Evolutionary conservation across 352 stramenopile species (phyloP).

Genomic region (Pseudoperonospora humuli): DNA sequence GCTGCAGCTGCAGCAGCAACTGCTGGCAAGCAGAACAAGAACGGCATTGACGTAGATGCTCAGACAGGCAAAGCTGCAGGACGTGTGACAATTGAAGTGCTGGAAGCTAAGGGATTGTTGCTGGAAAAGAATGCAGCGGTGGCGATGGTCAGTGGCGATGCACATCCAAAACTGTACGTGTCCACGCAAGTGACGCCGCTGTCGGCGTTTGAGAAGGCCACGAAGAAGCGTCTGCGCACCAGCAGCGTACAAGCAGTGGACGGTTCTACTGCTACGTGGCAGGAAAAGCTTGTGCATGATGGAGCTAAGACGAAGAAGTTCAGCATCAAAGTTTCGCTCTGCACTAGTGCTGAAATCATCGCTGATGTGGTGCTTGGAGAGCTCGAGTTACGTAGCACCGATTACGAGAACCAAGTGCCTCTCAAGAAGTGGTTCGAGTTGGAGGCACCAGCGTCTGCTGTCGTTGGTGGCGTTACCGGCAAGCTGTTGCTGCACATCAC

Average conservation of each 20-base stretch:
- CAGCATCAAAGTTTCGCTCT: constrained; percentile 55
- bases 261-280: constrained; percentile 29
- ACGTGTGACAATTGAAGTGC: constrained; percentile 40
- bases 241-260: constrained; percentile 13
- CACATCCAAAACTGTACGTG: constrained; percentile 40
- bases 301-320: constrained; percentile 64
- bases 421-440: constrained; percentile 55
- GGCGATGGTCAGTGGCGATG: constrained; percentile 22
- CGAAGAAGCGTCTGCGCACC: constrained; percentile 62
- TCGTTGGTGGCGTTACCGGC: constrained; percentile 12
- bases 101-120: constrained; percentile 30
- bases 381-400: constrained; percentile 38
- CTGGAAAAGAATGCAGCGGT: constrained; percentile 23
- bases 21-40: constrained; percentile 52
- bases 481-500: constrained; percentile 50
- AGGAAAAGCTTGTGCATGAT: constrained; percentile 47
- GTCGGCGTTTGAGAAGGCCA: constrained; percentile 57
- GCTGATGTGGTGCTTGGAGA: constrained; percentile 66
- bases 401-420: constrained; percentile 49
- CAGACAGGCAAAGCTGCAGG: constrained; percentile 53
- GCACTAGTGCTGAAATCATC: constrained; percentile 46
- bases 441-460: constrained; percentile 27
- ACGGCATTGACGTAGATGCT: constrained; percentile 60
- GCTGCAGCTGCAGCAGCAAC: constrained; percentile 24
- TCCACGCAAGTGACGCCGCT: constrained; percentile 51